Evolutionary conservation across 805 yeast genomes (phyloP).

Genomic region (Kuraishia floccosa): DNA sequence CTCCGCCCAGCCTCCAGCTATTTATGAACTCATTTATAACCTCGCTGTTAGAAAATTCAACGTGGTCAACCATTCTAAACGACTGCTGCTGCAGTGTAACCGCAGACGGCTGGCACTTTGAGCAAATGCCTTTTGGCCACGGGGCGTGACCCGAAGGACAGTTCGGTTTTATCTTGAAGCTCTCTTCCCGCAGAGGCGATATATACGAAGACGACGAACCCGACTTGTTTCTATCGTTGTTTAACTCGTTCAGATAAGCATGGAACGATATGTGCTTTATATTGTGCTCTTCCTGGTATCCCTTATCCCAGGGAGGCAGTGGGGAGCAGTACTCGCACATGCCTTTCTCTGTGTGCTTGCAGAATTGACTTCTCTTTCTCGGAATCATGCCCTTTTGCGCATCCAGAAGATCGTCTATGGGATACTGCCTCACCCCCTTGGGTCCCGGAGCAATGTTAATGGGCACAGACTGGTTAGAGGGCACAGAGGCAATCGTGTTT

Average conservation of each 20-base stretch:
- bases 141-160: slow-evolving; percentile 83
- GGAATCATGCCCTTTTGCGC: slow-evolving; percentile 60
- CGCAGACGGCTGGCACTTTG: slow-evolving; percentile 94
- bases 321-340: slow-evolving; percentile 98
- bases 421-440: slow-evolving; percentile 29
- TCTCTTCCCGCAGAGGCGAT: slow-evolving; percentile 66
- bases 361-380: slow-evolving; percentile 49
- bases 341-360: slow-evolving; percentile 86
- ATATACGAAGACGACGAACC: slow-evolving; percentile 57
- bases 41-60: slow-evolving; percentile 70
- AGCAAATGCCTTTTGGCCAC: slow-evolving; percentile 92
- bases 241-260: slow-evolving; percentile 64
- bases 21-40: slow-evolving; percentile 80
- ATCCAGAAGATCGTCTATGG: slow-evolving; percentile 59
- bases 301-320: slow-evolving; percentile 86
- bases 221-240: slow-evolving; percentile 53
- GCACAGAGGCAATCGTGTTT: slow-evolving; percentile 2
- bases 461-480: slow-evolving; percentile 2
- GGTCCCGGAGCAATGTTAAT: slow-evolving; percentile 3
- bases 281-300: slow-evolving; percentile 58
- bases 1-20: slow-evolving; percentile 82
- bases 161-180: slow-evolving; percentile 47
- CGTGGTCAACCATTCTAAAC: slow-evolving; percentile 96
- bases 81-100: slow-evolving; percentile 83
- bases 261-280: slow-evolving; percentile 88